A percentile compares a stretch with the other conserved stretches of the same genome.
These are phyloP conservation scores for Fraxinus latifolia DNA, from an alignment of 305 asterid genomes.

Conservation along the genomic window DNA sequence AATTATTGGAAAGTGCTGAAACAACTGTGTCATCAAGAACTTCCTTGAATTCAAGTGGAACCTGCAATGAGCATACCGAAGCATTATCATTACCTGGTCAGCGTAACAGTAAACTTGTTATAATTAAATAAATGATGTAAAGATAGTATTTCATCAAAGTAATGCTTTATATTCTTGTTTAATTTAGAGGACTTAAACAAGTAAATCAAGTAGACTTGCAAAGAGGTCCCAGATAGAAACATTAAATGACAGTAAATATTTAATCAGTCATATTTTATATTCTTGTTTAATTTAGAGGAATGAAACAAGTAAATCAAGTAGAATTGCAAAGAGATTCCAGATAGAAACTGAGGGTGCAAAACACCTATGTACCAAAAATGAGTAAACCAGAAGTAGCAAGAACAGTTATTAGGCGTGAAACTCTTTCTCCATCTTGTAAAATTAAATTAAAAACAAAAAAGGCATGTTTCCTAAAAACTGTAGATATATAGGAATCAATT, in stretches of 20 bases:
- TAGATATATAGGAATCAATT: neutral
- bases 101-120: constrained; percentile 15
- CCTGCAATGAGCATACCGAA: constrained; percentile 48
- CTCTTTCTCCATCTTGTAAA: neutral
- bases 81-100: constrained; percentile 18
- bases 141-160: neutral
- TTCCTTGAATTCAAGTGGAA: constrained; percentile 87
- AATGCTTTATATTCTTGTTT: constrained; percentile 11
- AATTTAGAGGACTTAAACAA: constrained; percentile 1
- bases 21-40: constrained; percentile 93
- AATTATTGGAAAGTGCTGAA: constrained; percentile 68
- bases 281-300: constrained; percentile 19
- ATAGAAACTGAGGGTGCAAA: constrained; percentile 16
- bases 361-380: constrained; percentile 5
- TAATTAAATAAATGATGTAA: constrained; percentile 8
- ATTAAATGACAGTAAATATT: neutral
- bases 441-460: neutral
- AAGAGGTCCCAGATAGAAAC: constrained; percentile 18
- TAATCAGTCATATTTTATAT: neutral
- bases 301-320: constrained; percentile 1
- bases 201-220: constrained; percentile 12
- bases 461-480: neutral
- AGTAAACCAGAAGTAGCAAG: constrained; percentile 9
- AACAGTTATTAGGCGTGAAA: neutral
- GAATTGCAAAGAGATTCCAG: constrained; percentile 22